Percentiles rank a stretch among this genome's conserved stretches.
These are phyloP conservation scores for Haplosporangium sp. DNA, from an alignment of 371 early-diverging fungal genomes.

Conservation along the genomic window DNA sequence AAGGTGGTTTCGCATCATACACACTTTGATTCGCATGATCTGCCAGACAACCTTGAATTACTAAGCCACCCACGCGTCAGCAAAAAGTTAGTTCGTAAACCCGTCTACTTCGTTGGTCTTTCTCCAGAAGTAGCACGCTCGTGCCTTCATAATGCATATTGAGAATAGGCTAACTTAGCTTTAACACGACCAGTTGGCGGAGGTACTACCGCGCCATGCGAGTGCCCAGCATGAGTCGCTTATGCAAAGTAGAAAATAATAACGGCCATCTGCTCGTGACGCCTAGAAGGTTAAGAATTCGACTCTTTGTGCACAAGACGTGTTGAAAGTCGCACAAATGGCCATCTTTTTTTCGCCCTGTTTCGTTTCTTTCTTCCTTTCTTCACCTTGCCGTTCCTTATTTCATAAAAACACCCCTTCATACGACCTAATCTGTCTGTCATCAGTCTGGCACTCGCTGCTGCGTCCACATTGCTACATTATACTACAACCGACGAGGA, in stretches of 20 bases:
- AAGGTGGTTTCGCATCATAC: neutral
- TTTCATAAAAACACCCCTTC: neutral
- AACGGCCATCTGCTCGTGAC: too few relatives aligned
- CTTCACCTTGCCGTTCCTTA: neutral
- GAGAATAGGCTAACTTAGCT: too few relatives aligned
- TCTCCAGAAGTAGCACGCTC: too few relatives aligned
- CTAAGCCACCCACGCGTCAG: slow-evolving; percentile 10
- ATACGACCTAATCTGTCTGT: neutral
- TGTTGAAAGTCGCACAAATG: neutral
- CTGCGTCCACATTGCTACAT: neutral
- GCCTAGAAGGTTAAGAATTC: too few relatives aligned
- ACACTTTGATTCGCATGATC: slow-evolving; percentile 5
- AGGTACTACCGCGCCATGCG: too few relatives aligned
- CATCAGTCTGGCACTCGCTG: neutral
- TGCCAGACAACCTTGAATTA: neutral
- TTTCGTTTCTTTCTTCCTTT: slow-evolving; percentile 3
- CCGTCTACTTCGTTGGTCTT: too few relatives aligned
- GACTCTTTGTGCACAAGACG: too few relatives aligned
- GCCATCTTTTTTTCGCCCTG: neutral
- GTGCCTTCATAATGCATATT: too few relatives aligned
- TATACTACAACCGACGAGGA: neutral
- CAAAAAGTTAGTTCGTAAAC: too few relatives aligned
- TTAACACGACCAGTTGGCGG: too few relatives aligned
- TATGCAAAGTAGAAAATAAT: too few relatives aligned
- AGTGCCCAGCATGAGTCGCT: too few relatives aligned